A percentile compares a stretch with the other conserved stretches of the same genome.
Conservation (phyloP, 2,329 filamentous ascomycete species). For the Volutella citrinella region DNA sequence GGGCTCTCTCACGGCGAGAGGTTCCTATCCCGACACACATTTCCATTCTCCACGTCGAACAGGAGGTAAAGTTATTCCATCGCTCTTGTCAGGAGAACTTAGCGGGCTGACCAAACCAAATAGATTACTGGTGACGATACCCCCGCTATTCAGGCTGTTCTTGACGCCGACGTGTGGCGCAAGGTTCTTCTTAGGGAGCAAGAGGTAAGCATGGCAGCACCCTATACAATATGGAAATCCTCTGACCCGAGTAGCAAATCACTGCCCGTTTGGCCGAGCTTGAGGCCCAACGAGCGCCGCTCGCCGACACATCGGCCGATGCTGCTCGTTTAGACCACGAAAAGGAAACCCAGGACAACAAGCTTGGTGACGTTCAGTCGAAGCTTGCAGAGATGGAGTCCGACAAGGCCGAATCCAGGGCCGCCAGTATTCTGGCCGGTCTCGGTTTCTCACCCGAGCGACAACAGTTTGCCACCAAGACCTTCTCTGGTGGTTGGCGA, state of each 20-base stretch:
- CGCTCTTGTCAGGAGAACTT: too few relatives aligned
- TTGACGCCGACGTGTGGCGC: slow-evolving; percentile 97
- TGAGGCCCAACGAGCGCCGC: slow-evolving; percentile 70
- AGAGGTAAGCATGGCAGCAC: slow-evolving; percentile 52
- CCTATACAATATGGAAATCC: not conserved
- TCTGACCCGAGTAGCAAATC: slow-evolving; percentile 61
- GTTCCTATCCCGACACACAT: slow-evolving; percentile 95
- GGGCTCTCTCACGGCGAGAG: slow-evolving; percentile 89
- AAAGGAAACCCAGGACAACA: slow-evolving; percentile 84
- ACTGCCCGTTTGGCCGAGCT: slow-evolving; percentile 70
- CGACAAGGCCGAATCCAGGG: slow-evolving; percentile 93
- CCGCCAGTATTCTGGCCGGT: slow-evolving; percentile 93
- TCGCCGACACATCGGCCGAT: slow-evolving; percentile 91
- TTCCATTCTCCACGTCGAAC: slow-evolving; percentile 97
- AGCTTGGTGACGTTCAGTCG: slow-evolving; percentile 83
- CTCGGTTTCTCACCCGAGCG: slow-evolving; percentile 93
- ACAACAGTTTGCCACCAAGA: slow-evolving; percentile 91
- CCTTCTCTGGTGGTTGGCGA: slow-evolving; percentile 98
- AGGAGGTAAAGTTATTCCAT: slow-evolving; percentile 67
- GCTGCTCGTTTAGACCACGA: slow-evolving; percentile 81
- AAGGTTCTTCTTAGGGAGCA: slow-evolving; percentile 92
- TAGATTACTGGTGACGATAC: slow-evolving; percentile 95
- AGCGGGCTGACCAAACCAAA: too few relatives aligned
- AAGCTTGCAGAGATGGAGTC: slow-evolving; percentile 99
- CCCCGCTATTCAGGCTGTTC: slow-evolving; percentile 85